Percentiles rank a stretch among this genome's conserved stretches.
phyloP scores from a whole-genome alignment of 2,329 filamentous ascomycete species.

The Hirsutella minnesotensis region DNA sequence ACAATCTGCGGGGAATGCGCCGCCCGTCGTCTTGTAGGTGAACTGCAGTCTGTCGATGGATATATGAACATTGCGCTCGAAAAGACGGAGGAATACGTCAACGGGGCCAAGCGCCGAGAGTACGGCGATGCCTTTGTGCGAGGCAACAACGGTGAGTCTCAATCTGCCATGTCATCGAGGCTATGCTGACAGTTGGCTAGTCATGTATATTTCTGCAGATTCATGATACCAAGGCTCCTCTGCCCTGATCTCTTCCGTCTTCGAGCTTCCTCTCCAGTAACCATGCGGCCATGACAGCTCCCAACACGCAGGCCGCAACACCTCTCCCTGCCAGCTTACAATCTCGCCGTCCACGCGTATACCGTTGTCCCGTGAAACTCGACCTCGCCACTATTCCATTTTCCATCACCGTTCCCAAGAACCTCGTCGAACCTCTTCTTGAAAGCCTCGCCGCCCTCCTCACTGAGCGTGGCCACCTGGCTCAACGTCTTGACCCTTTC shows the following conservation, averaged over 20 bases:
- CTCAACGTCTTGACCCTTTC: conserved; percentile 53
- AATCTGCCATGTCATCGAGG: not conserved
- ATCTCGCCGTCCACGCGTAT: conserved; percentile 47
- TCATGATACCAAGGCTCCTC: conserved; percentile 19
- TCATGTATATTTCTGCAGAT: conserved; percentile 62
- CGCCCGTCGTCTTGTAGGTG: conserved; percentile 62
- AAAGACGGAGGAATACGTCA: conserved; percentile 84
- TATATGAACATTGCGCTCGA: conserved; percentile 99
- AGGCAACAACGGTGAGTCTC: conserved; percentile 74
- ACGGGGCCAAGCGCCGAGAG: conserved; percentile 67
- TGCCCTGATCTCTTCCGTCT: not conserved
- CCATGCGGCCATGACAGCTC: too few species aligned
- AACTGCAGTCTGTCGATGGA: conserved; percentile 91
- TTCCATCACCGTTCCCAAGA: conserved; percentile 38
- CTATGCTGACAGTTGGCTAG: conserved; percentile 22
- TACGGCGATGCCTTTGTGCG: conserved; percentile 94
- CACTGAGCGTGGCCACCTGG: conserved; percentile 50
- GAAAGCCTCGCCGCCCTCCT: conserved; percentile 34
- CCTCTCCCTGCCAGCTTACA: conserved; percentile 15
- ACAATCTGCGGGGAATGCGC: too few species aligned
- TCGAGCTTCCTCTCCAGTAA: too few species aligned
- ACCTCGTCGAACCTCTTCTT: conserved; percentile 40
- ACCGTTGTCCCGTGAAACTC: conserved; percentile 52
- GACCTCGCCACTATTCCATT: conserved; percentile 50
- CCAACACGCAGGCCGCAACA: not conserved